A percentile compares a stretch with the other conserved stretches of the same genome.
phyloP scores from a whole-genome alignment of 2,329 filamentous ascomycete species.

The Dactylellina parvicollis region DNA sequence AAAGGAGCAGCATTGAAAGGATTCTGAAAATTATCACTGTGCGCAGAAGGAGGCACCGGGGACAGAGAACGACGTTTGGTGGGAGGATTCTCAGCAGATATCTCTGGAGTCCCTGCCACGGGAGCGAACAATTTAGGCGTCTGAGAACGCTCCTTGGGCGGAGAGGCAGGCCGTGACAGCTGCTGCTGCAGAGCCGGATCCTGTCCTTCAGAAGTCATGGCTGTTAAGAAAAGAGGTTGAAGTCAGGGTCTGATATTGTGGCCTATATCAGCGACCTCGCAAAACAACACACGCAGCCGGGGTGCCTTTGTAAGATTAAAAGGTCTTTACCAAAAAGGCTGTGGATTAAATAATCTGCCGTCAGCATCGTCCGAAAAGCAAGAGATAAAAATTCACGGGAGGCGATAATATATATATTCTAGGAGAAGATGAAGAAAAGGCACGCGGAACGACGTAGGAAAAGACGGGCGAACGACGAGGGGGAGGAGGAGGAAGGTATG shows the following conservation, averaged over 20 bases:
- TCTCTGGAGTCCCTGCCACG: conserved; percentile 30
- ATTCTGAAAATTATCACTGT: conserved; percentile 45
- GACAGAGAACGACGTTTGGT: conserved; percentile 45
- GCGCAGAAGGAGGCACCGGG: conserved; percentile 42
- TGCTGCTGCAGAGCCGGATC: conserved; percentile 33
- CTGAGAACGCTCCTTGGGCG: conserved; percentile 49
- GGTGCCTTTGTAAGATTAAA: conserved; percentile 12
- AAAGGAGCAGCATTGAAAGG: conserved; percentile 49
- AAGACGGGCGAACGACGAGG: background rate
- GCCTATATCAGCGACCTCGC: conserved; percentile 15
- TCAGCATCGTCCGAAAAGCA: background rate
- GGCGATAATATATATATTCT: background rate
- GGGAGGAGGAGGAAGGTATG: background rate
- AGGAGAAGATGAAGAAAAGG: background rate
- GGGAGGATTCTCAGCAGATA: conserved; percentile 39
- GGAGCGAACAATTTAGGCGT: conserved; percentile 47
- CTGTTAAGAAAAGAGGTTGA: background rate
- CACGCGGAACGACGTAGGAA: background rate
- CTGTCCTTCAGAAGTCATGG: conserved; percentile 46
- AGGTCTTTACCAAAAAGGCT: conserved; percentile 6
- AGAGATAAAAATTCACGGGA: background rate
- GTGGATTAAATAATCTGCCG: background rate
- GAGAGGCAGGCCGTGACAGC: conserved; percentile 41
- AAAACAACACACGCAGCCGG: conserved; percentile 6
- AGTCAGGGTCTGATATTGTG: conserved; percentile 10